Percentiles rank a stretch among this genome's conserved stretches.
These are phyloP conservation scores for Brassica juncea DNA, from an alignment of 345 rosid genomes.

Conservation along the genomic window DNA sequence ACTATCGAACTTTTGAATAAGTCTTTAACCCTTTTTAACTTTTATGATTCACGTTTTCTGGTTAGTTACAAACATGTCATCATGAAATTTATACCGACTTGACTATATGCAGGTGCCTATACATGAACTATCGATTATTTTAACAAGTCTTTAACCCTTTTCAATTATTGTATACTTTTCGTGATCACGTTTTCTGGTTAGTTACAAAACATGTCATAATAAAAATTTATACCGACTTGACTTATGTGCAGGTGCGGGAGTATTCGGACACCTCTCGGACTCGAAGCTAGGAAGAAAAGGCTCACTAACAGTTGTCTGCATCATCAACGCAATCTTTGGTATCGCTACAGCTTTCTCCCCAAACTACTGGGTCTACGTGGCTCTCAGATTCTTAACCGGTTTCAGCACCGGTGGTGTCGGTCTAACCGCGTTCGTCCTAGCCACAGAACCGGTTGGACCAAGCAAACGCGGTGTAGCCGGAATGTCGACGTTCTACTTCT, in stretches of 20 bases:
- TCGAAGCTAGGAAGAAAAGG: slow-evolving; percentile 92
- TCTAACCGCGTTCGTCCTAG: slow-evolving; percentile 76
- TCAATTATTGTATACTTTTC: background rate
- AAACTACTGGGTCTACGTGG: slow-evolving; percentile 60
- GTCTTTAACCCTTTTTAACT: background rate
- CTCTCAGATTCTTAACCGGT: slow-evolving; percentile 75
- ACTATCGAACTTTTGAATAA: background rate
- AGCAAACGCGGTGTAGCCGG: slow-evolving; percentile 82
- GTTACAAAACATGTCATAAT: slow-evolving; percentile 21
- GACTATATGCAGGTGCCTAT: too few species aligned
- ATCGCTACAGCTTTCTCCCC: slow-evolving; percentile 75
- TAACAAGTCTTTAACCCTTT: background rate
- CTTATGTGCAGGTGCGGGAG: slow-evolving; percentile 74
- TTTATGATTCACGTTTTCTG: background rate
- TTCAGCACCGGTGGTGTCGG: slow-evolving; percentile 96
- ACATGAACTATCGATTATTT: too few species aligned
- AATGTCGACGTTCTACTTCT: slow-evolving; percentile 97
- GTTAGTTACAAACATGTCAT: background rate
- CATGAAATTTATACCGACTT: too few species aligned
- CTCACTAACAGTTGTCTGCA: slow-evolving; percentile 70
- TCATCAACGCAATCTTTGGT: slow-evolving; percentile 72
- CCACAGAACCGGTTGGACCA: slow-evolving; percentile 89
- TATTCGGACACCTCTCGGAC: slow-evolving; percentile 91
- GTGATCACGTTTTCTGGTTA: background rate
- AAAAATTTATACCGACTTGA: background rate